A percentile compares a stretch with the other conserved stretches of the same genome.
Conservation (phyloP, 345 rosid genomes). For the Eucalyptus curtisii region DNA sequence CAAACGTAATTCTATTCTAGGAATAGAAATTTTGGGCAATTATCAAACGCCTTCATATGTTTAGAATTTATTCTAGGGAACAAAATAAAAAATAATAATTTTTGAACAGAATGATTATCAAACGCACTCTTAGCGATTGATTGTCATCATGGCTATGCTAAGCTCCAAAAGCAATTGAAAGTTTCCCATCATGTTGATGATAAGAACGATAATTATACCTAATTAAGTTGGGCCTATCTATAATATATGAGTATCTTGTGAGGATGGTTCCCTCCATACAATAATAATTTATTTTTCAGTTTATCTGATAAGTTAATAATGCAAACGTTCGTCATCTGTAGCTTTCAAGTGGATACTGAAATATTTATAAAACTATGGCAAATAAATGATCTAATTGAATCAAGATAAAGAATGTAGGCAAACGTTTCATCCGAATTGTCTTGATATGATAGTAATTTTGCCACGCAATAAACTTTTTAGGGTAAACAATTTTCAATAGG, state of each 20-base stretch:
- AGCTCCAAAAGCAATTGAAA: background rate
- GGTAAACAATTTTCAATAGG: background rate
- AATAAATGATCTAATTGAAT: background rate
- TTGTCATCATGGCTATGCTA: background rate
- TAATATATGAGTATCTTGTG: background rate
- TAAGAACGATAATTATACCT: background rate
- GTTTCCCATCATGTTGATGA: background rate
- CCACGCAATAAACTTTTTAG: background rate
- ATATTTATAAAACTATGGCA: background rate
- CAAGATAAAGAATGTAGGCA: background rate
- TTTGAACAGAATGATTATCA: fast-evolving
- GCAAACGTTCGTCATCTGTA: background rate
- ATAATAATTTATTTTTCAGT: background rate
- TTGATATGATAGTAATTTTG: background rate
- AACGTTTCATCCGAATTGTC: background rate
- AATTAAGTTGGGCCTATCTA: background rate
- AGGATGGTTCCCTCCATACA: background rate
- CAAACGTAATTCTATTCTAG: fast-evolving
- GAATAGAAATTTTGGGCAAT: fast-evolving
- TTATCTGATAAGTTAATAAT: background rate
- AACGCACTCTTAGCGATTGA: background rate
- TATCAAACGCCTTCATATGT: too few species aligned
- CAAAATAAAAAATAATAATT: fast-evolving
- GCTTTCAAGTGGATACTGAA: background rate
- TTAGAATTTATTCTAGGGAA: too few species aligned